Conservation (phyloP, 768 basidiomycete genomes). For the Mycena epipterygia region DNA sequence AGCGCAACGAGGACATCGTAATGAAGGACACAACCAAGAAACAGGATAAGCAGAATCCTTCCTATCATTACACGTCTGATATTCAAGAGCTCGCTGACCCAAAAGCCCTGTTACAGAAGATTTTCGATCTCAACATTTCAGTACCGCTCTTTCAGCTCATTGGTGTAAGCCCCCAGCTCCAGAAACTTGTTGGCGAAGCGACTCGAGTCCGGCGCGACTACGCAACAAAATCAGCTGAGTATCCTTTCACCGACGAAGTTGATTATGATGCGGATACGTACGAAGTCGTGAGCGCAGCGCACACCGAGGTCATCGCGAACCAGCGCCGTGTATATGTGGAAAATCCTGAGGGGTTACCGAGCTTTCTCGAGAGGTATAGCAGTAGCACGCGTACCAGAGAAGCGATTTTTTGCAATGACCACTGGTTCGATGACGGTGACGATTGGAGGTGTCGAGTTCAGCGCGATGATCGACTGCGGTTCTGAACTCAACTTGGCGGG, state of each 20-base stretch:
- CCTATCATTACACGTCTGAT: slow-evolving; percentile 4
- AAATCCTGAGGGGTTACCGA: no score
- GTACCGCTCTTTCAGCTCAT: neutral
- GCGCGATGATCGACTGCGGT: neutral
- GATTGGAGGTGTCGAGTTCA: neutral
- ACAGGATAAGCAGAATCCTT: no score
- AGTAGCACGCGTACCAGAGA: slow-evolving; percentile 11
- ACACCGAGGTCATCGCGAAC: no score
- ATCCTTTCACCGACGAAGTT: neutral
- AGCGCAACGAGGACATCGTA: neutral
- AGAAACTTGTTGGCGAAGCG: neutral
- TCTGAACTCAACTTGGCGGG: slow-evolving; percentile 13
- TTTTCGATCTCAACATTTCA: neutral
- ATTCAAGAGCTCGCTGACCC: slow-evolving; percentile 2
- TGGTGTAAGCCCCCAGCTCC: neutral
- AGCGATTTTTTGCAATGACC: slow-evolving; percentile 15
- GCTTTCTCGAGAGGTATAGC: no score
- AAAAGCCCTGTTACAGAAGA: neutral
- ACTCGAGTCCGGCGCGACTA: neutral
- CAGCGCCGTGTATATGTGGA: no score
- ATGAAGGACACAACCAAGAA: neutral
- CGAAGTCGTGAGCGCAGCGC: no score
- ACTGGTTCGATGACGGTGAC: neutral
- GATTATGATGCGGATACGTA: neutral
- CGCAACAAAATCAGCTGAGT: neutral